Evolutionary conservation across 371 early-diverging fungal genomes (phyloP).

Genomic region (Circinella umbellata): DNA sequence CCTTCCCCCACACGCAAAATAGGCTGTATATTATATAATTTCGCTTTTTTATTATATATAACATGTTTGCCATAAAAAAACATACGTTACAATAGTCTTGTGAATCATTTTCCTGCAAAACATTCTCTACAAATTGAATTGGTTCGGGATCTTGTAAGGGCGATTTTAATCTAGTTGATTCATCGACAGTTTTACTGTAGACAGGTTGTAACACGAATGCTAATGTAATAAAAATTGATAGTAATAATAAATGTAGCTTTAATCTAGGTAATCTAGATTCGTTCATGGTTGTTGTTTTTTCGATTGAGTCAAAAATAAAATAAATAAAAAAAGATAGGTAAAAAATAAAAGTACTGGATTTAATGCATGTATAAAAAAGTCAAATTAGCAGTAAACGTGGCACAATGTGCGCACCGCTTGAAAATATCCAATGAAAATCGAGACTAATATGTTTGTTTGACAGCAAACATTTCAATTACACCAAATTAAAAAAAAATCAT

Average conservation of each 20-base stretch:
- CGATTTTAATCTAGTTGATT: not conserved
- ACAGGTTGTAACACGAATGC: slow-evolving; percentile 1
- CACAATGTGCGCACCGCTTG: not conserved
- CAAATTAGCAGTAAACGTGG: not conserved
- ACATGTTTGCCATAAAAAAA: too few species aligned
- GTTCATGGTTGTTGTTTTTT: not conserved
- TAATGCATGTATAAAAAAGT: not conserved
- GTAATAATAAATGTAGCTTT: not conserved
- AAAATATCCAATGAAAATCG: not conserved
- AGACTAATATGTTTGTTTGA: too few species aligned
- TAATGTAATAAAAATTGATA: not conserved
- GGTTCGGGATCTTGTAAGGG: slow-evolving; percentile 35
- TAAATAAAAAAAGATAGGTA: not conserved
- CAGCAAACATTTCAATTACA: too few species aligned
- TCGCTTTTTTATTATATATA: too few species aligned
- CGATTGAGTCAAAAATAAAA: not conserved
- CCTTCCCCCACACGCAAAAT: too few species aligned
- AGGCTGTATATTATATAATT: too few species aligned
- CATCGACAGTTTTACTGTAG: not conserved
- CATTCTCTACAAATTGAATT: slow-evolving; percentile 41
- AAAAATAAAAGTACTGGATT: not conserved
- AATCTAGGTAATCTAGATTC: not conserved
- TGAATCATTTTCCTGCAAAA: slow-evolving; percentile 24
- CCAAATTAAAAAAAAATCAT: too few species aligned
- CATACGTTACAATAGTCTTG: slow-evolving; percentile 54